A percentile compares a stretch with the other conserved stretches of the same genome.
Conservation (phyloP, 1,284 basidiomycete genomes). For the Ustilago lituana region DNA sequence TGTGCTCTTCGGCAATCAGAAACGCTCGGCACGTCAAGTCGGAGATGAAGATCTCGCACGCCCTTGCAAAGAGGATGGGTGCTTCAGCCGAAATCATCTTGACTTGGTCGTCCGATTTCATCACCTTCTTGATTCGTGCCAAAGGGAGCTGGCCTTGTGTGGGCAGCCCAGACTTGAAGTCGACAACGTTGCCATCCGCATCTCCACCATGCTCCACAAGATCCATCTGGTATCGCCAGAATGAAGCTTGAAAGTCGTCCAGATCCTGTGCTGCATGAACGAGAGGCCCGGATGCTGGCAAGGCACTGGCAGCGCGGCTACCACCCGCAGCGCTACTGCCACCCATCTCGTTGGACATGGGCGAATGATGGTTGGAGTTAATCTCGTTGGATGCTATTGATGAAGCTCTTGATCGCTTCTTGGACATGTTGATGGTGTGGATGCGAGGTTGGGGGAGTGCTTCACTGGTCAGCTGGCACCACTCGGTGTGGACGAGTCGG, state of each 20-base stretch:
- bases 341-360: constrained; percentile 1
- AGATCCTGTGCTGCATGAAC: constrained; percentile 47
- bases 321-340: constrained; percentile 9
- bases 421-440: constrained; percentile 28
- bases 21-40: constrained; percentile 66
- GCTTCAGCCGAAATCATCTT: constrained; percentile 68
- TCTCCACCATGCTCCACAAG: constrained; percentile 59
- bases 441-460: too few relatives aligned
- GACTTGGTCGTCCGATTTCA: constrained; percentile 66
- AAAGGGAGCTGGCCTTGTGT: constrained; percentile 62
- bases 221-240: constrained; percentile 63
- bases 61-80: constrained; percentile 64
- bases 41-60: constrained; percentile 67
- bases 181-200: constrained; percentile 55
- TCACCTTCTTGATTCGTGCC: constrained; percentile 67
- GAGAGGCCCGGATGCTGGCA: constrained; percentile 34
- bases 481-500: neutral
- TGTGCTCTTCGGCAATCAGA: constrained; percentile 63
- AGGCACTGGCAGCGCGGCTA: constrained; percentile 16
- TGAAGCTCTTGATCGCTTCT: constrained; percentile 45
- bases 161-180: constrained; percentile 57
- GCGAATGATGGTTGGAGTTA: constrained; percentile 5
- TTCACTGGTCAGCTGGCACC: too few relatives aligned
- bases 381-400: constrained; percentile 38
- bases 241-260: constrained; percentile 57